Evolutionary conservation across 352 stramenopile species (phyloP).

Genomic region (Phytophthora tubulina): DNA sequence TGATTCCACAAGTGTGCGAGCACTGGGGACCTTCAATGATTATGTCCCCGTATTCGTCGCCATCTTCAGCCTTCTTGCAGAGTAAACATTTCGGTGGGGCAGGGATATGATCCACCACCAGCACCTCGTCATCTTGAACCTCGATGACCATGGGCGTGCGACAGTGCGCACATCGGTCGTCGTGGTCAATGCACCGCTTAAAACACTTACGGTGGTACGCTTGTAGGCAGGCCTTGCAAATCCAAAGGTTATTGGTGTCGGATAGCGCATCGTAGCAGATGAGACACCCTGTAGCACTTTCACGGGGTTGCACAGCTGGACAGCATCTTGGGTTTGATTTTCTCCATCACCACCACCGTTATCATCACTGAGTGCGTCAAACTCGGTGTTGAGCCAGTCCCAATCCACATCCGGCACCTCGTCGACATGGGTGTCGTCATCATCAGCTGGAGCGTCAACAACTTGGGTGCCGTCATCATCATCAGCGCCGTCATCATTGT

Average conservation of each 20-base stretch:
- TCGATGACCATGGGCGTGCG: background rate
- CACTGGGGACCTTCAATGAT: background rate
- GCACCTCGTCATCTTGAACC: background rate
- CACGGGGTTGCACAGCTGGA: background rate
- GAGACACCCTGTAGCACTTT: background rate
- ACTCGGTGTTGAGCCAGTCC: no score
- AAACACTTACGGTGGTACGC: background rate
- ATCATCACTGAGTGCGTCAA: no score
- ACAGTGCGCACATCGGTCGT: background rate
- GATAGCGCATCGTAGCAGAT: background rate
- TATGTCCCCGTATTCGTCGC: background rate
- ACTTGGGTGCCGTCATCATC: no score
- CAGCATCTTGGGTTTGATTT: no score
- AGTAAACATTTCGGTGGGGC: background rate
- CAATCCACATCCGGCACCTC: no score
- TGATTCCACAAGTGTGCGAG: background rate
- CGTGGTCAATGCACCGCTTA: background rate
- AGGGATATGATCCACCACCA: background rate
- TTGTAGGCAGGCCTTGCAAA: no score
- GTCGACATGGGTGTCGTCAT: no score
- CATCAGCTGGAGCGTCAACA: no score
- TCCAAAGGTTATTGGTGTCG: background rate
- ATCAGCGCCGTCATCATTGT: no score
- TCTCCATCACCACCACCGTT: no score
- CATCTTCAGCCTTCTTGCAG: background rate